Base-by-base conservation (phyloP, 257 asterid species). In the Capsicum chinense region DNA sequence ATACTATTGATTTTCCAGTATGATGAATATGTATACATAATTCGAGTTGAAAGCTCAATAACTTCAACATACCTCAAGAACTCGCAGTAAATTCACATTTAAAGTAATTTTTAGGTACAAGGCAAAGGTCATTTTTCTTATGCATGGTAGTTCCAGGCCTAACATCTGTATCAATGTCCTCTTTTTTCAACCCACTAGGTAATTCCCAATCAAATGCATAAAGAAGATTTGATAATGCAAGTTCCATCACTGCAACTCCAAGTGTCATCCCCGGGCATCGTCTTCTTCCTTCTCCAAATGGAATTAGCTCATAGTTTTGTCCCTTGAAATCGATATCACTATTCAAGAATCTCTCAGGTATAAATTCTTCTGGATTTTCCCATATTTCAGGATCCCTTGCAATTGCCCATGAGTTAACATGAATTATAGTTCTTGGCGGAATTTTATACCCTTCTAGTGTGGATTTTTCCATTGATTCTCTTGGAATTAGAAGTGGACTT, bases 221-320 rank as follows among this genome's bases (percentile, higher is more conserved):
- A n/a, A 73, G 39, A 73, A 73, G 59, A 19, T 73, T 73, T 47
- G 80, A 73, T 5, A 73, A 50, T 47, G 57, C 57, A 73, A 73
- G 58, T 50, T 73, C 80, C 39, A 11, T 5, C 0, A 39, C 2
- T 9, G 80, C 39, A 47, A 73, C n/a, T 8, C 80, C 59, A 47
- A 73, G 42, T 47, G 58, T 12, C 10, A 73, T 47, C 0, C 80
- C 80, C 3, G 80, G 76, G 5, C 76, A 67, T 1, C 76, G 3
- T 67, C 76, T 35, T 16, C 76, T 17, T 6, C 76, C 71, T 5
- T 42, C 44, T 64, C 71, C 71, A 64, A 64, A 64, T 64, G 71
- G 17, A 64, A 64, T 11, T 0, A 64, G 35, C 44, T 64, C 71
- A 64, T 2, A 64, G 3, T 64, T 0, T 64, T 64, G 16, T 0